These are phyloP conservation scores for Verticillium isaacii DNA, from an alignment of 2,329 filamentous ascomycete species.

Conservation along the genomic window DNA sequence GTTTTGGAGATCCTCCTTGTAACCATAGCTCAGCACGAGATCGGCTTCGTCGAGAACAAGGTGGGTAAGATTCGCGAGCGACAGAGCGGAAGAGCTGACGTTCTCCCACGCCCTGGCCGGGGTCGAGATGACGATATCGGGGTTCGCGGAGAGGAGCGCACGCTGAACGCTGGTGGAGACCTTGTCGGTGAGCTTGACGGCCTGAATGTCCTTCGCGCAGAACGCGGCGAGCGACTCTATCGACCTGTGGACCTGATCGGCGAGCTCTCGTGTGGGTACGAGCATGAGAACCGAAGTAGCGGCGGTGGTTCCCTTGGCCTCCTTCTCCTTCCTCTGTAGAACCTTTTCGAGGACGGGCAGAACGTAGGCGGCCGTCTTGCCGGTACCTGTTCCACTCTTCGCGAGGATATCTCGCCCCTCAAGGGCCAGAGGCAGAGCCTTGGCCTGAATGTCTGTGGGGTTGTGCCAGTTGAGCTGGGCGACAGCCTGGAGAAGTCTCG, in stretches of 20 bases:
- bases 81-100: slow-evolving; percentile 67
- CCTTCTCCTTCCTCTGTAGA: slow-evolving; percentile 64
- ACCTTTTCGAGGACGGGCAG: slow-evolving; percentile 84
- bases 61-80: slow-evolving; percentile 65
- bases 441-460: slow-evolving; percentile 84
- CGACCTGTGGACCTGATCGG: slow-evolving; percentile 80
- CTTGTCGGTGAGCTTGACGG: slow-evolving; percentile 85
- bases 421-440: slow-evolving; percentile 82
- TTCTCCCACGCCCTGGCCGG: slow-evolving; percentile 79
- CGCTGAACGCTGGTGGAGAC: slow-evolving; percentile 85
- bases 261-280: slow-evolving; percentile 90
- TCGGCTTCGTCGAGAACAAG: slow-evolving; percentile 94
- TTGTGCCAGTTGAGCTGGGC: slow-evolving; percentile 77
- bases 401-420: slow-evolving; percentile 87
- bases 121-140: slow-evolving; percentile 88
- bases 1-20: slow-evolving; percentile 81
- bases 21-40: slow-evolving; percentile 87
- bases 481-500: slow-evolving; percentile 80
- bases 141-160: slow-evolving; percentile 77
- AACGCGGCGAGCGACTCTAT: slow-evolving; percentile 74
- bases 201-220: slow-evolving; percentile 77
- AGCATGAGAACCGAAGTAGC: slow-evolving; percentile 77
- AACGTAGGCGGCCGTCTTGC: slow-evolving; percentile 95
- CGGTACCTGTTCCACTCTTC: slow-evolving; percentile 90
- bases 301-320: slow-evolving; percentile 33